Conservation (phyloP, 179 eudicot species). For the Corrigiola litoralis region DNA sequence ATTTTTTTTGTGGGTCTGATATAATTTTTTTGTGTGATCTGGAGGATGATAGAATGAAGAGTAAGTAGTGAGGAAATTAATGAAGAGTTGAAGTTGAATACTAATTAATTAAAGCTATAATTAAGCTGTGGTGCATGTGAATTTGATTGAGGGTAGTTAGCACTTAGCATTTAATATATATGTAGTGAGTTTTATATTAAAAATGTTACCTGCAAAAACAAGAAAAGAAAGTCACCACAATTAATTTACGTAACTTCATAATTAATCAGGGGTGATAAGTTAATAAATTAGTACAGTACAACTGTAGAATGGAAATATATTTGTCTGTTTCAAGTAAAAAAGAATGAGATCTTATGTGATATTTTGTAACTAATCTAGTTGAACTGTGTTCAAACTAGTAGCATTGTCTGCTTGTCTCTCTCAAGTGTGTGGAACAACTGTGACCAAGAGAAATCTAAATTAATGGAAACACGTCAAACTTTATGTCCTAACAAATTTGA, state of each 20-base stretch:
- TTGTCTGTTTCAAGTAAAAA: neutral
- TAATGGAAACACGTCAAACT: no score
- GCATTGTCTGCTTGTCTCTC: no score
- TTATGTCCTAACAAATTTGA: no score
- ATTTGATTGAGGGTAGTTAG: constrained; percentile 21
- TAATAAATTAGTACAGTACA: neutral
- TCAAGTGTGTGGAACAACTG: no score
- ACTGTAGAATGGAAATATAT: neutral
- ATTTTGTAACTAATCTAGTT: no score
- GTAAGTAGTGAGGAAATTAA: constrained; percentile 10
- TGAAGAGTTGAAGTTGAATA: constrained; percentile 25
- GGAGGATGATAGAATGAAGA: neutral
- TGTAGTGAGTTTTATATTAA: neutral
- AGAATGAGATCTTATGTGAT: no score
- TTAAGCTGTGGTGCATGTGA: constrained; percentile 22
- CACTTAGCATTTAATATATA: constrained; percentile 1
- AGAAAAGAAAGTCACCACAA: neutral
- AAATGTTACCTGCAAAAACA: constrained; percentile 14
- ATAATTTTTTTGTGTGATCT: neutral
- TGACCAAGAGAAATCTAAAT: no score
- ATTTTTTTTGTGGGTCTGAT: neutral
- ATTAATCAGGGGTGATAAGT: neutral
- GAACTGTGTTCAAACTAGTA: no score
- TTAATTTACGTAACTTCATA: neutral
- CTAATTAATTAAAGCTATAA: constrained; percentile 12